Base-by-base conservation (phyloP, 2,329 filamentous ascomycete species). In the Xylaria sp. region DNA sequence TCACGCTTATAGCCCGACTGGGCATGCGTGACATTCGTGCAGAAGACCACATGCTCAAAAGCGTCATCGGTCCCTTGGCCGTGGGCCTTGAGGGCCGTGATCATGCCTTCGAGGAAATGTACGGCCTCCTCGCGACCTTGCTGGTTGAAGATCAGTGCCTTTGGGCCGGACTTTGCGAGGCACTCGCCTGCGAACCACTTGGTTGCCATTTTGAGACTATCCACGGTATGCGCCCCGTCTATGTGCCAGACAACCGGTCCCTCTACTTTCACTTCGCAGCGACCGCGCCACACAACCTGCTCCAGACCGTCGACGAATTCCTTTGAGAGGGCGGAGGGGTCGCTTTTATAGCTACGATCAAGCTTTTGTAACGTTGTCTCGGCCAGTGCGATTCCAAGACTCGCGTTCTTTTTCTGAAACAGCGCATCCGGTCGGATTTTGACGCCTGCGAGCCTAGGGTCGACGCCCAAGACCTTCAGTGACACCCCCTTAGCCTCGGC, bases 141-240 rank as follows among this genome's bases (percentile, higher is more conserved):
- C 80, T 98, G 96, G 80, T 98, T 98, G 86, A 98, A 99, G 64
- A 98, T 91, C 58, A 99, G 84, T 50, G 86, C 80, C 56, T 84
- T 83, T 12, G 75, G 73, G 0, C 74, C 74, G 3, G 64, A 20
- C 70, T 62, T 60, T n/a, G 70, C 63, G 10, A 66, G 72, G 50
- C 74, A 82, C 74, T 87, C 84, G 10, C 80, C 79, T 1, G 89
- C 88, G 77, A 97, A 98, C 94, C 94, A 98, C 70, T 88, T 87
- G 0, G 91, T 91, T 4, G 94, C 93, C 73, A 93, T 87, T 72
- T 91, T 88, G 64, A 99, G 91, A 78, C 94, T 98, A 78, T 98
- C 95, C 3, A 92, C 85, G 0, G 95, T 99, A 80, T 99, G 96
- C 2, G 94, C 96, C 9, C 96, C 94, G 77, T 99, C 96, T 23